Base-by-base conservation (phyloP, 2,329 filamentous ascomycete species). In the Fusarium tuaranense region DNA sequence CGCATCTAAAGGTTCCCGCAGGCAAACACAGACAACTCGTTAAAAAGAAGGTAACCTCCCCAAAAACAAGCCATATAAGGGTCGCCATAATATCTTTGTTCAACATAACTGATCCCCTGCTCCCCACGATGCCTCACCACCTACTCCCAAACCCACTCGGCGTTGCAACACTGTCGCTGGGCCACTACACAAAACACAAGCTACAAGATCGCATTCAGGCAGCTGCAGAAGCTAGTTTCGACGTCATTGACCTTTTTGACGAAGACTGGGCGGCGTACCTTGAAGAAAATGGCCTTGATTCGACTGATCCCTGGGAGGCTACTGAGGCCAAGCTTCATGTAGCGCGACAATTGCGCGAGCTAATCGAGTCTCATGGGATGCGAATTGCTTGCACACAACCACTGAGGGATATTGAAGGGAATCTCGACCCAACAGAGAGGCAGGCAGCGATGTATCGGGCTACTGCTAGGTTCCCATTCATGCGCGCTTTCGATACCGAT, bases 221-320 rank as follows among this genome's bases (percentile, higher is more conserved):
- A 30, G 70, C 70, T 14, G 64, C 70, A 2, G 44, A 53, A 13
- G 64, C 48, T 7, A 68, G 68, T 1, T 72, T 72, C 30, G 61
- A 70, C 12, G 70, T 72, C 9, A 25, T 72, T 8, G 70, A 72
- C 39, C 70, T 72, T 51, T 72, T 72, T 13, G 70, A 72, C 22
- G 68, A 70, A 36, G 70, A 72, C 39, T 72, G 70, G 70, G 70
- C 57, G 4, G n/a, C 53, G 10, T 72, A 72, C 46, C 64, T 72
- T 18, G 44, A 48, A 32, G 68, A 72, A 20, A 65, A 72, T 57
- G 68, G 68, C n/a, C 64, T 72, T 34, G 70, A 68, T 62, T 34
- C 68, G 8, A 32, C 70, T 4, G 65, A 72, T 38, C 68, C 70
- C 13, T 72, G 70, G 70, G 68, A 70, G 44, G 60, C 68, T 14